Percentiles rank a stretch among this genome's conserved stretches.
phyloP scores from a whole-genome alignment of 768 basidiomycete species.

The Boletales sp. region DNA sequence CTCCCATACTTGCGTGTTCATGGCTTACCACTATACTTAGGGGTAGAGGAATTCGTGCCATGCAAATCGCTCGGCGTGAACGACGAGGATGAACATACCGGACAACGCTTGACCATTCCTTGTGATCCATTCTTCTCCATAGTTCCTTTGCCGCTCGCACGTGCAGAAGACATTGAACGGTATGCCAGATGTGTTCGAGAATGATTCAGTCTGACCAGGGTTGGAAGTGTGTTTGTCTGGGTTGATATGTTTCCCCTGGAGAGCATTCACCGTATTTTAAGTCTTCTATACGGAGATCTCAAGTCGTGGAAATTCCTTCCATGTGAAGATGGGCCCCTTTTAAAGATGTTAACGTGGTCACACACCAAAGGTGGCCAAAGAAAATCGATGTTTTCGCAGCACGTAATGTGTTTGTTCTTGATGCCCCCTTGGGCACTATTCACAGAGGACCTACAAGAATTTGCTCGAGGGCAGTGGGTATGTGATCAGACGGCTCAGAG shows the following conservation, averaged over 20 bases:
- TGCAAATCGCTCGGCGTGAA: constrained; percentile 30
- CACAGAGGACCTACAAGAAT: constrained; percentile 31
- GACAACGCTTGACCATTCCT: constrained; percentile 43
- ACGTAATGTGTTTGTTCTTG: constrained; percentile 29
- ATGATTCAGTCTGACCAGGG: neutral
- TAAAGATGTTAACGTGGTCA: constrained; percentile 31
- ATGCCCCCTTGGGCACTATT: constrained; percentile 41
- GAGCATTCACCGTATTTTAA: constrained; percentile 43
- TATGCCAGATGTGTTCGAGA: constrained; percentile 18
- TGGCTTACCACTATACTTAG: constrained; percentile 23
- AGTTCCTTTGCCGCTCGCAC: constrained; percentile 31
- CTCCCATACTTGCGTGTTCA: neutral
- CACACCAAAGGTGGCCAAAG: constrained; percentile 7
- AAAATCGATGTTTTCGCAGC: constrained; percentile 11
- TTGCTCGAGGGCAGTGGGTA: constrained; percentile 25
- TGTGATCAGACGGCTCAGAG: neutral
- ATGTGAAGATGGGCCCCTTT: constrained; percentile 15
- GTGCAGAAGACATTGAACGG: constrained; percentile 43
- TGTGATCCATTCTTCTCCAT: constrained; percentile 38
- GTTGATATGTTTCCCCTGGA: constrained; percentile 48
- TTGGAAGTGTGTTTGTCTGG: constrained; percentile 45
- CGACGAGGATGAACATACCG: constrained; percentile 37
- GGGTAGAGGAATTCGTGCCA: constrained; percentile 39
- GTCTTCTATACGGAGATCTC: constrained; percentile 28
- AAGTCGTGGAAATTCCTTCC: constrained; percentile 29